Percentiles rank a stretch among this genome's conserved stretches.
Conservation (phyloP, 1,284 basidiomycete genomes). For the Cryptococcus sp. region DNA sequence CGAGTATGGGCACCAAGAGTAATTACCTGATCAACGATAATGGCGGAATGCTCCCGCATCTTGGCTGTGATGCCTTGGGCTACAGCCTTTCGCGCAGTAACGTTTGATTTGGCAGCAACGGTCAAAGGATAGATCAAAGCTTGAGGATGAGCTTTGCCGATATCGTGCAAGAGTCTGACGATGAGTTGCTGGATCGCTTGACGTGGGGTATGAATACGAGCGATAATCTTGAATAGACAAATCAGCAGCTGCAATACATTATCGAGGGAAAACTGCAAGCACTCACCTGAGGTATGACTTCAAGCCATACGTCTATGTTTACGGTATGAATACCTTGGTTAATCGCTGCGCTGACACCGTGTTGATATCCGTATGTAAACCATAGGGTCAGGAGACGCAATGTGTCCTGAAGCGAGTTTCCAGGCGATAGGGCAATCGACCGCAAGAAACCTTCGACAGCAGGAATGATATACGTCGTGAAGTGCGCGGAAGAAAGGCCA, state of each 20-base stretch:
- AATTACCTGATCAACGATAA: constrained; percentile 80
- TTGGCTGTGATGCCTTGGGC: constrained; percentile 88
- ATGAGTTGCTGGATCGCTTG: constrained; percentile 86
- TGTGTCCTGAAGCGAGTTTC: constrained; percentile 93
- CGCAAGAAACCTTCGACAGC: constrained; percentile 98
- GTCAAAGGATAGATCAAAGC: constrained; percentile 97
- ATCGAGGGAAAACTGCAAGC: too few relatives aligned
- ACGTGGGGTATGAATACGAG: constrained; percentile 94
- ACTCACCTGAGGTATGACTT: constrained; percentile 91
- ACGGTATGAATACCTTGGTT: constrained; percentile 84
- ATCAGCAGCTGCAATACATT: background rate
- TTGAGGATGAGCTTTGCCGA: constrained; percentile 96
- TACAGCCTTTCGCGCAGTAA: constrained; percentile 75
- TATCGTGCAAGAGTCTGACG: constrained; percentile 83
- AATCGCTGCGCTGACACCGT: constrained; percentile 89
- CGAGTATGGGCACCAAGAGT: background rate
- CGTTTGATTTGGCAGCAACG: constrained; percentile 95
- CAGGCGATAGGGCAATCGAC: constrained; percentile 85
- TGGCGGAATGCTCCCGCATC: constrained; percentile 88
- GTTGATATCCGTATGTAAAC: constrained; percentile 96
- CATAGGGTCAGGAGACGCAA: constrained; percentile 91
- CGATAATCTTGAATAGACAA: constrained; percentile 73
- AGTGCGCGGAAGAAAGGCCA: constrained; percentile 69
- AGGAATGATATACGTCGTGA: constrained; percentile 87
- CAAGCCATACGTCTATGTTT: constrained; percentile 96